Percentiles rank a stretch among this genome's conserved stretches.
phyloP scores from a whole-genome alignment of 1,284 basidiomycete genomes.

The Microbotryum lychnidis-dioicae region DNA sequence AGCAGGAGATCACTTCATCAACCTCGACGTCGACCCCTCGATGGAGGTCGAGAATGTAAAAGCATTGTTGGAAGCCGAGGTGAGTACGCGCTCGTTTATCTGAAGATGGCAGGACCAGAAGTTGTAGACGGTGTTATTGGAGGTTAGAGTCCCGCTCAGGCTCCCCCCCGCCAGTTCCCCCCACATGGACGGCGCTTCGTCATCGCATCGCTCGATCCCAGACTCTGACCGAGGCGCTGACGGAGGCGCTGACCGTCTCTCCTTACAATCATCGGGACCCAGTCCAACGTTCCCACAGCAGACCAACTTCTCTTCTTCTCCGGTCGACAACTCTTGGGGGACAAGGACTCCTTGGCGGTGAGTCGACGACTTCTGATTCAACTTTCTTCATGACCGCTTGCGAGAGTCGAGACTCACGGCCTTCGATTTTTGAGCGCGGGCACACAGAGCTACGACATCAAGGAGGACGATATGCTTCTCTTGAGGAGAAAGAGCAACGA shows the following conservation, averaged over 20 bases:
- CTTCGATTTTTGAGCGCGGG: neutral
- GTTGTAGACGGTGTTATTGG: too few relatives aligned
- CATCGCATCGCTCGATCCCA: too few relatives aligned
- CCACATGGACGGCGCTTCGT: neutral
- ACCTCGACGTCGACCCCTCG: constrained; percentile 71
- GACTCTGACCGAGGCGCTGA: too few relatives aligned
- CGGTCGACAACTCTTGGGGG: constrained; percentile 55
- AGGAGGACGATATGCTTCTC: constrained; percentile 57
- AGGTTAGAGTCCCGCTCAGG: too few relatives aligned
- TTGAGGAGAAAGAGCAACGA: constrained; percentile 51
- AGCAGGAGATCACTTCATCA: constrained; percentile 58
- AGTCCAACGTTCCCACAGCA: constrained; percentile 60
- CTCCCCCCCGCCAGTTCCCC: neutral
- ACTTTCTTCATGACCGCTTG: too few relatives aligned
- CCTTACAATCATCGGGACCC: neutral
- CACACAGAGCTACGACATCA: constrained; percentile 48
- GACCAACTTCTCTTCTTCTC: constrained; percentile 65
- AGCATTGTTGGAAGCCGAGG: constrained; percentile 83
- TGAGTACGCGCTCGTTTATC: constrained; percentile 39
- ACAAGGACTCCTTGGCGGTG: constrained; percentile 57
- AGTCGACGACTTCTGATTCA: neutral
- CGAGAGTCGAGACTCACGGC: neutral
- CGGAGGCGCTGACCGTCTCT: too few relatives aligned
- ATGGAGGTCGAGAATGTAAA: constrained; percentile 84
- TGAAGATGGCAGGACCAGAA: too few relatives aligned